Evolutionary conservation across 192 early-diverging fungal species (phyloP).

Genomic region (Tieghemiomyces parasiticus): DNA sequence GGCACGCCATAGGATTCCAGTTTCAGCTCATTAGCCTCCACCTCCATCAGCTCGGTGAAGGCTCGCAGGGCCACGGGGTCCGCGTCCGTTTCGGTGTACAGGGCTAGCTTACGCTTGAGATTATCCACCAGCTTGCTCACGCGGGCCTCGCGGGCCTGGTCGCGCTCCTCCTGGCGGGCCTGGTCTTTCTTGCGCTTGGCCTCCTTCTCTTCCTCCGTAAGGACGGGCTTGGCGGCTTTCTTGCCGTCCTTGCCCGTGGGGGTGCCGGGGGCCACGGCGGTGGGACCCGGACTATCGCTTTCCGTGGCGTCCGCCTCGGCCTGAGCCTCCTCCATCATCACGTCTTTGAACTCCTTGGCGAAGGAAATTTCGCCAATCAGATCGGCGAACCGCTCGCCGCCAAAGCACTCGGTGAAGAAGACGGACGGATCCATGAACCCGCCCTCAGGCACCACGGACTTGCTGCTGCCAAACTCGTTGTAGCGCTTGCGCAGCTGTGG

Average conservation of each 20-base stretch:
- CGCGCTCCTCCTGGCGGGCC: slow-evolving; percentile 39
- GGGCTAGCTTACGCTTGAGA: slow-evolving; percentile 56
- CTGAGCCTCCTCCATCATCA: slow-evolving; percentile 44
- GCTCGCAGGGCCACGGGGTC: slow-evolving; percentile 38
- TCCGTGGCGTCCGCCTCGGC: slow-evolving; percentile 27
- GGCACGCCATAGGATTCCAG: slow-evolving; percentile 85
- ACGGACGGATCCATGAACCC: slow-evolving; percentile 78
- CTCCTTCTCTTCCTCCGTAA: slow-evolving; percentile 37
- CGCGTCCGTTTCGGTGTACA: slow-evolving; percentile 51
- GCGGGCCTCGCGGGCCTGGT: slow-evolving; percentile 38
- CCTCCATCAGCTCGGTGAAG: slow-evolving; percentile 48
- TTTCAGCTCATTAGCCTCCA: slow-evolving; percentile 81
- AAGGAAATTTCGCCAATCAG: slow-evolving; percentile 98
- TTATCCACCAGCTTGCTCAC: slow-evolving; percentile 57
- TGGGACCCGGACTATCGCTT: background rate
- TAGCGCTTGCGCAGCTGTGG: slow-evolving; percentile 74
- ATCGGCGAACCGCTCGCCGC: slow-evolving; percentile 92
- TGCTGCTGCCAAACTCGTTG: slow-evolving; percentile 67
- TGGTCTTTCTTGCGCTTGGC: slow-evolving; percentile 41
- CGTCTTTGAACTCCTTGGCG: slow-evolving; percentile 79
- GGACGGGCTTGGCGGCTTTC: slow-evolving; percentile 15
- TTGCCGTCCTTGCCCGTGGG: too few relatives aligned
- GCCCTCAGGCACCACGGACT: slow-evolving; percentile 37
- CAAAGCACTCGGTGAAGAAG: slow-evolving; percentile 95
- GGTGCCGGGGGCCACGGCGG: slow-evolving; percentile 13